A percentile compares a stretch with the other conserved stretches of the same genome.
Evolutionary conservation across 495 filamentous ascomycete genomes (phyloP).

Genomic region (Cercophora sp.): DNA sequence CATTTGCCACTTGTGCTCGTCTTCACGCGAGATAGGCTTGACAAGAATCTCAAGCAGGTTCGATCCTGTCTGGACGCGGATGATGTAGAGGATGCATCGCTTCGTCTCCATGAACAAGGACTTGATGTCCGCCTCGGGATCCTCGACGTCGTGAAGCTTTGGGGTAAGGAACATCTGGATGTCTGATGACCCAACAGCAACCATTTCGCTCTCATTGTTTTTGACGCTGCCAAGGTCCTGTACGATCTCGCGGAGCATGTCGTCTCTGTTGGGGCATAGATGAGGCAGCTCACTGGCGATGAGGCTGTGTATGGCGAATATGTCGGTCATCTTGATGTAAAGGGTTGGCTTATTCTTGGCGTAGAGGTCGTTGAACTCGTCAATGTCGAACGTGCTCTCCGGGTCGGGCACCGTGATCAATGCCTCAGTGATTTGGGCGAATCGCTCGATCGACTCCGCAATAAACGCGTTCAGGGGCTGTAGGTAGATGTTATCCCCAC

Average conservation of each 20-base stretch:
- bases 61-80: constrained; percentile 86
- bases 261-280: constrained; percentile 76
- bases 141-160: constrained; percentile 85
- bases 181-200: constrained; percentile 79
- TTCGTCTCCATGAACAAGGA: constrained; percentile 97
- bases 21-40: constrained; percentile 78
- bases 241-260: constrained; percentile 85
- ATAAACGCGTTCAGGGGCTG: constrained; percentile 91
- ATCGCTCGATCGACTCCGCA: constrained; percentile 74
- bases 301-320: constrained; percentile 92
- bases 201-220: constrained; percentile 89
- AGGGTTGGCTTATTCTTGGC: constrained; percentile 91
- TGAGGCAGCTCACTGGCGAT: constrained; percentile 71
- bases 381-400: constrained; percentile 92
- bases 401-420: constrained; percentile 81
- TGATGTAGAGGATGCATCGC: constrained; percentile 94
- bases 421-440: constrained; percentile 65
- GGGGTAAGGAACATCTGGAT: constrained; percentile 89
- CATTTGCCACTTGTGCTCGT: constrained; percentile 81
- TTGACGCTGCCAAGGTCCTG: constrained; percentile 92
- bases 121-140: constrained; percentile 88
- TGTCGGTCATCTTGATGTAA: constrained; percentile 97
- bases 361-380: constrained; percentile 97
- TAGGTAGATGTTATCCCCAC: constrained; percentile 90
- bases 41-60: constrained; percentile 95